Evolutionary conservation across 2,329 filamentous ascomycete species (phyloP).

Genomic region (Ophiostoma tasmaniense): DNA sequence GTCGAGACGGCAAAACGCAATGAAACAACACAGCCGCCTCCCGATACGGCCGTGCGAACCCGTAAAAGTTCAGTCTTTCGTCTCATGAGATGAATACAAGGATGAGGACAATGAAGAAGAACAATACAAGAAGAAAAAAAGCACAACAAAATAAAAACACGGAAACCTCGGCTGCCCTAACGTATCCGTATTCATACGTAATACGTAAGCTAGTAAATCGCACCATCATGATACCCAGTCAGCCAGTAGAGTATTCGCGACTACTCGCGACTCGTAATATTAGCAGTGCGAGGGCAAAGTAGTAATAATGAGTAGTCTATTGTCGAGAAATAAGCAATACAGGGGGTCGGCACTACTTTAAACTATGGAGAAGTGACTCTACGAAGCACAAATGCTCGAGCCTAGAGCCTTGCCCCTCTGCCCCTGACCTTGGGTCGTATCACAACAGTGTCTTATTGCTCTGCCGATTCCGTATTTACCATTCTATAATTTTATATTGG

Average conservation of each 20-base stretch:
- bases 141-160: neutral
- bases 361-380: neutral
- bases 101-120: neutral
- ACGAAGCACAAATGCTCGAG: neutral
- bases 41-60: neutral
- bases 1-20: neutral
- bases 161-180: neutral
- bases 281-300: neutral
- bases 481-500: neutral
- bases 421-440: neutral
- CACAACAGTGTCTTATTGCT: neutral
- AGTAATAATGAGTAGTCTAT: neutral
- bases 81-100: neutral
- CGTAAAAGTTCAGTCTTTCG: neutral
- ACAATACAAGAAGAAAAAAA: neutral
- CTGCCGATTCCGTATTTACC: neutral
- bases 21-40: constrained; percentile 1
- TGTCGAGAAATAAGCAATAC: neutral
- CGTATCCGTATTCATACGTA: neutral
- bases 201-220: neutral
- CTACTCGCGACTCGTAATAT: neutral
- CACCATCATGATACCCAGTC: neutral
- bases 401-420: neutral
- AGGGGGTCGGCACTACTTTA: neutral
- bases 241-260: too few relatives aligned